Percentiles rank a stretch among this genome's conserved stretches.
Conservation (phyloP, 371 early-diverging fungal species). For the Apophysomyces sp. region DNA sequence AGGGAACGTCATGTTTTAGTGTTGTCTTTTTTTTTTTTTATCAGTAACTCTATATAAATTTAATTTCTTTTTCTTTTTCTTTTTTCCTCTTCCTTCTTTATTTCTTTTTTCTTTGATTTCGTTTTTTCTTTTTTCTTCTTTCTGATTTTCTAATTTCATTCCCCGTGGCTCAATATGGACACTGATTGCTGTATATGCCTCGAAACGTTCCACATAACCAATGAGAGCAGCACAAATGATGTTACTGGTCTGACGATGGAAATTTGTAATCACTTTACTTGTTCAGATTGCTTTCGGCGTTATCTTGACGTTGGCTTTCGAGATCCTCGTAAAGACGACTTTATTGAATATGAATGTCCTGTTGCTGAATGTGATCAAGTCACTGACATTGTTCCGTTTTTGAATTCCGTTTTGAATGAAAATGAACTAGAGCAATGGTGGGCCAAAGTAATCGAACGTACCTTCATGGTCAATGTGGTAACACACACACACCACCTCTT, state of each 20-base stretch:
- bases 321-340: neutral
- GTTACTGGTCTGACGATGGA: neutral
- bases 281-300: neutral
- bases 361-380: neutral
- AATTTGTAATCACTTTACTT: neutral
- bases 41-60: no score
- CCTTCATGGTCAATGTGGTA: constrained; percentile 10
- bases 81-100: no score
- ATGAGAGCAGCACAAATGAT: neutral
- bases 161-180: neutral
- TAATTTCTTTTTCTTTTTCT: no score
- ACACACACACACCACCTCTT: neutral
- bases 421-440: constrained; percentile 5
- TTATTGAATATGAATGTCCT: neutral
- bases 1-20: no score
- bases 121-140: neutral
- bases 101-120: neutral
- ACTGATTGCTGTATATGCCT: neutral
- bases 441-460: constrained; percentile 2
- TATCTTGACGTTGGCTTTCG: neutral
- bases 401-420: neutral
- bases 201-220: neutral
- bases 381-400: neutral
- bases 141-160: no score
- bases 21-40: no score